Evolutionary conservation across 1,139 yeast species (phyloP).

Genomic region (Diutina catenulata): DNA sequence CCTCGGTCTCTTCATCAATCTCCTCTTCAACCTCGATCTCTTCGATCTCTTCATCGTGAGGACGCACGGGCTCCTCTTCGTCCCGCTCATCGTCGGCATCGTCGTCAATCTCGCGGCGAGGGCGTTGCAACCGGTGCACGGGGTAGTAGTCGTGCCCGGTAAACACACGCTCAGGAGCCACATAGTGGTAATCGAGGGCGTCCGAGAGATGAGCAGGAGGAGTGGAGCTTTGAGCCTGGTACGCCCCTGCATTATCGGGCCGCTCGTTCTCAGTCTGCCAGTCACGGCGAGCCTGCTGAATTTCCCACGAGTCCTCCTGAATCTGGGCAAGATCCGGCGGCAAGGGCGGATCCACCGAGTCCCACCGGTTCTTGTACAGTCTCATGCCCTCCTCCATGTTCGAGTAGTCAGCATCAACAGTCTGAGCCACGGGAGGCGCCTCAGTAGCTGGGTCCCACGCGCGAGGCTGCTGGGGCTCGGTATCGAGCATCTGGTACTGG

Average conservation of each 20-base stretch:
- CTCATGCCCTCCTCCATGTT: constrained; percentile 8
- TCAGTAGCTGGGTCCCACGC: constrained; percentile 29
- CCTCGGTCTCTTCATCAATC: neutral
- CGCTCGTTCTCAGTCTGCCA: too few species aligned
- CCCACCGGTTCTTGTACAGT: constrained; percentile 14
- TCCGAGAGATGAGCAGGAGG: neutral
- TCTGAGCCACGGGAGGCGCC: constrained; percentile 16
- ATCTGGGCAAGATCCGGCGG: too few species aligned
- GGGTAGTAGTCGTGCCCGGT: constrained; percentile 3
- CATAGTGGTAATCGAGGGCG: neutral
- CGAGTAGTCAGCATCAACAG: neutral
- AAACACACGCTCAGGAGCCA: constrained; percentile 1
- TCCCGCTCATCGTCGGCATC: neutral
- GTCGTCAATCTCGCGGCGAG: neutral
- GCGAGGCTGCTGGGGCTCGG: constrained; percentile 9
- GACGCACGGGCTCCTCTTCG: neutral
- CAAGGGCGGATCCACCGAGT: constrained; percentile 6
- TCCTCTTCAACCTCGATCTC: constrained; percentile 5
- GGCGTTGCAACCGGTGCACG: constrained; percentile 3
- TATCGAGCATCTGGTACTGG: constrained; percentile 8
- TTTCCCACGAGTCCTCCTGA: constrained; percentile 1
- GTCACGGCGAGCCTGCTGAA: too few species aligned
- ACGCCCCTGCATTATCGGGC: too few species aligned
- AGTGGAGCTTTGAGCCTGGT: too few species aligned
- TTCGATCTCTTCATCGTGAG: constrained; percentile 3